phyloP scores from a whole-genome alignment of 1,284 basidiomycete species.

The Trichosporon coremiiforme region DNA sequence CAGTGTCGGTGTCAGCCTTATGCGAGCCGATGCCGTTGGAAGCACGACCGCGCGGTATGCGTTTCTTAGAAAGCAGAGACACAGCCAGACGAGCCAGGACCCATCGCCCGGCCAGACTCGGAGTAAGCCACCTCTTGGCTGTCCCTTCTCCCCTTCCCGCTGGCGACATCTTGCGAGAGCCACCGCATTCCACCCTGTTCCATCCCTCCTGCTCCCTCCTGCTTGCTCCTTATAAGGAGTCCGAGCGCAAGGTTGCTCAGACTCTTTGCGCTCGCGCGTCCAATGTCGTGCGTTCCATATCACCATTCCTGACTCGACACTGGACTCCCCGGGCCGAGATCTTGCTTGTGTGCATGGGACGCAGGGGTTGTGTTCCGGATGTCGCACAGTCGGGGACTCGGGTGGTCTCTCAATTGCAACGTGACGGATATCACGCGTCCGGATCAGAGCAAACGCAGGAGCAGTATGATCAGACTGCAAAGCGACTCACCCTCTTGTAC shows the following conservation, averaged over 20 bases:
- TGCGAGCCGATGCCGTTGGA: not conserved
- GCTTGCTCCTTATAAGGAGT: not conserved
- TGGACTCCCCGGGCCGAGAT: not conserved
- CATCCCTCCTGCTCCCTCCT: not conserved
- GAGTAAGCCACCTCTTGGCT: constrained; percentile 4
- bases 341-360: not conserved
- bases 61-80: not conserved
- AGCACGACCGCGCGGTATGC: not conserved
- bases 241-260: not conserved
- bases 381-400: not conserved
- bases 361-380: not conserved
- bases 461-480: not conserved
- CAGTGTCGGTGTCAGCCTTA: not conserved
- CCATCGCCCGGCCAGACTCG: not conserved
- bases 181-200: not conserved
- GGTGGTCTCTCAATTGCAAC: not conserved
- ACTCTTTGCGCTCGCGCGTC: not conserved
- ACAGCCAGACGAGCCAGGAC: not conserved
- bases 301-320: not conserved
- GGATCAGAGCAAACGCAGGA: not conserved
- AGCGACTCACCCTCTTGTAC: constrained; percentile 62
- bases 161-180: not conserved
- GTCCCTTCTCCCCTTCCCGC: not conserved
- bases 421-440: not conserved
- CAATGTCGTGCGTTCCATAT: not conserved